Percentiles rank a stretch among this genome's conserved stretches.
phyloP scores from a whole-genome alignment of 345 rosid genomes.

The Pelargonium nanum region DNA sequence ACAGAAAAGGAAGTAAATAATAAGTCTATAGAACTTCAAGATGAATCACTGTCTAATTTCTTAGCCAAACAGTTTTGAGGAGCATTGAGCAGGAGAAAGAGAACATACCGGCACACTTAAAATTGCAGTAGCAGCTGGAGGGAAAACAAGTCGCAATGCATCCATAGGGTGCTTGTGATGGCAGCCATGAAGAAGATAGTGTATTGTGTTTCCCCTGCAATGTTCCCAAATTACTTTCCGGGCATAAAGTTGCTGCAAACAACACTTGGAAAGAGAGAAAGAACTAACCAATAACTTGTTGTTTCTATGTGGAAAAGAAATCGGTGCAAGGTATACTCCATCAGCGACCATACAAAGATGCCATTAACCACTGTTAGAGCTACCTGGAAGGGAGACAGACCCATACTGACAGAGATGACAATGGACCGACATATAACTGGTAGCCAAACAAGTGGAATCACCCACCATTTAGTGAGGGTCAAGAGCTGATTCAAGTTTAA shows the following conservation, averaged over 20 bases:
- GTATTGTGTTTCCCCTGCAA: background rate
- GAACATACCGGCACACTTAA: background rate
- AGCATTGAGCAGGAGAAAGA: background rate
- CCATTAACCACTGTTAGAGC: constrained; percentile 52
- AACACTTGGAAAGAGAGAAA: no score
- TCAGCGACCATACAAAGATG: constrained; percentile 70
- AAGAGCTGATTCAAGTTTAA: constrained; percentile 43
- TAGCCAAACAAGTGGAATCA: constrained; percentile 81
- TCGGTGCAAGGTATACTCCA: constrained; percentile 87
- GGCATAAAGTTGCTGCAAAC: no score
- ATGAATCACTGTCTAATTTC: no score
- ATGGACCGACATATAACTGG: constrained; percentile 63
- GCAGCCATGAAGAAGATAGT: background rate
- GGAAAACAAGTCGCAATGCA: background rate
- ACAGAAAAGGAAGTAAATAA: no score
- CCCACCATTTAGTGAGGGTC: constrained; percentile 96
- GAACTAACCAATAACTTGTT: constrained; percentile 33
- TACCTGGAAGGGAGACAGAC: constrained; percentile 44
- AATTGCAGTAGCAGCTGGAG: background rate
- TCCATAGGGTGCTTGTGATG: background rate
- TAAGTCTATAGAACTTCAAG: no score
- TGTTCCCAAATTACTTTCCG: no score
- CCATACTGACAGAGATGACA: constrained; percentile 53
- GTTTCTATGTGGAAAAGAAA: constrained; percentile 92
- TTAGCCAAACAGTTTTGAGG: no score